Conservation (phyloP, 352 stramenopile species). For the Phytophthora pseudosyringae region DNA sequence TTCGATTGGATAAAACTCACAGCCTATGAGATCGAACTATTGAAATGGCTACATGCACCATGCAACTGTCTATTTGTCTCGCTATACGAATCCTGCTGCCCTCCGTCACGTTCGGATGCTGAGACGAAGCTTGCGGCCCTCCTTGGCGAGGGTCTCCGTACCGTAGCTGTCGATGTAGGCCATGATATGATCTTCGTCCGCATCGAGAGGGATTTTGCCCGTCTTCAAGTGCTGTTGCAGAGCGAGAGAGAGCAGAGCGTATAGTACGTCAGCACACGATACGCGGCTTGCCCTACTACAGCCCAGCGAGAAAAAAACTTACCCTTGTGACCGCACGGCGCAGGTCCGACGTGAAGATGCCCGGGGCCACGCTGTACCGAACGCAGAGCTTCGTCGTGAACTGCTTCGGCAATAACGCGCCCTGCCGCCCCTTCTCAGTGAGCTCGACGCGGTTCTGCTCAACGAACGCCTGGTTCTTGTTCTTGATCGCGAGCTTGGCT, state of each 20-base stretch:
- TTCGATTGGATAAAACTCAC: conserved; percentile 18
- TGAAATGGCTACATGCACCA: conserved; percentile 17
- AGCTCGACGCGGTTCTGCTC: conserved; percentile 58
- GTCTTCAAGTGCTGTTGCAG: conserved; percentile 57
- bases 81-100: conserved; percentile 7
- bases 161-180: conserved; percentile 62
- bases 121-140: conserved; percentile 68
- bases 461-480: conserved; percentile 54
- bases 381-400: conserved; percentile 86
- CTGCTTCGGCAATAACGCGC: conserved; percentile 67
- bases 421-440: conserved; percentile 45
- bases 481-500: conserved; percentile 43
- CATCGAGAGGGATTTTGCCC: conserved; percentile 59
- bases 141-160: conserved; percentile 56
- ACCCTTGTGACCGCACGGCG: conserved; percentile 67
- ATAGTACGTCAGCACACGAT: conserved; percentile 1
- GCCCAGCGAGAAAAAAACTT: conserved; percentile 22
- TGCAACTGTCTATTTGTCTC: conserved; percentile 9
- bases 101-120: conserved; percentile 50
- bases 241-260: too few relatives aligned
- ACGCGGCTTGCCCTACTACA: neutral
- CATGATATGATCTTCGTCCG: conserved; percentile 68
- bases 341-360: conserved; percentile 78
- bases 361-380: conserved; percentile 67
- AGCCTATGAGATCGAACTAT: conserved; percentile 8